Percentiles rank a stretch among this genome's conserved stretches.
Conservation (phyloP, 2,329 filamentous ascomycete genomes). For the Keithomyces neogunnii region DNA sequence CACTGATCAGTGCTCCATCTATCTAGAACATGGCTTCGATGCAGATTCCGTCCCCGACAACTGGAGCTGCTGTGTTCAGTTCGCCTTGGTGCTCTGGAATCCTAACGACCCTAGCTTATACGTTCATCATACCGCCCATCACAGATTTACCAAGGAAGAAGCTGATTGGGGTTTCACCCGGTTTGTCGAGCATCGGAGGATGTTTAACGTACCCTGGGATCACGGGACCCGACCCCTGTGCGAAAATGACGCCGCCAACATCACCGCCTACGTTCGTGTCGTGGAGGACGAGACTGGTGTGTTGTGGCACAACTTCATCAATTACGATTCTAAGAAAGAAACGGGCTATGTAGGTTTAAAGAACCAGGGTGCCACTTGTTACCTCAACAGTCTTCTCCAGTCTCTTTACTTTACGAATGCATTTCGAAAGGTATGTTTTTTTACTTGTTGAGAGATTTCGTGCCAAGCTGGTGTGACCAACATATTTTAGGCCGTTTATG, state of each 20-base stretch:
- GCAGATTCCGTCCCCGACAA: slow-evolving; percentile 69
- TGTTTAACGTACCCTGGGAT: slow-evolving; percentile 75
- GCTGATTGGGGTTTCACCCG: slow-evolving; percentile 99
- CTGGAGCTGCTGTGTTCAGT: slow-evolving; percentile 96
- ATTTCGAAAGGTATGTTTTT: slow-evolving; percentile 68
- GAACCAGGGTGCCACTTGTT: slow-evolving; percentile 92
- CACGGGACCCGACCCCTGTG: slow-evolving; percentile 60
- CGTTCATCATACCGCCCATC: slow-evolving; percentile 75
- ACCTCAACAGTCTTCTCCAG: slow-evolving; percentile 76
- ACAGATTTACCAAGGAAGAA: slow-evolving; percentile 93
- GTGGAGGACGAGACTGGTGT: slow-evolving; percentile 84
- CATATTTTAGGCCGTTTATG: slow-evolving; percentile 71
- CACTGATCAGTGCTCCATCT: slow-evolving; percentile 87
- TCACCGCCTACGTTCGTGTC: slow-evolving; percentile 75
- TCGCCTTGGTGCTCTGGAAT: slow-evolving; percentile 90
- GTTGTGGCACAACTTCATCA: slow-evolving; percentile 83
- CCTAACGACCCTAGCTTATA: slow-evolving; percentile 83
- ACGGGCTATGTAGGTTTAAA: slow-evolving; percentile 94
- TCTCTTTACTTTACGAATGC: slow-evolving; percentile 83
- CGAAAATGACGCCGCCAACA: slow-evolving; percentile 67
- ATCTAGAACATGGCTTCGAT: slow-evolving; percentile 89
- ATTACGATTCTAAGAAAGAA: slow-evolving; percentile 99
- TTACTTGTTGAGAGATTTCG: not conserved
- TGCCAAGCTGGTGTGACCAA: slow-evolving; percentile 6
- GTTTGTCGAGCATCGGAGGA: slow-evolving; percentile 78